Conservation (phyloP, 805 yeast genomes). For the Schwanniomyces sp. region DNA sequence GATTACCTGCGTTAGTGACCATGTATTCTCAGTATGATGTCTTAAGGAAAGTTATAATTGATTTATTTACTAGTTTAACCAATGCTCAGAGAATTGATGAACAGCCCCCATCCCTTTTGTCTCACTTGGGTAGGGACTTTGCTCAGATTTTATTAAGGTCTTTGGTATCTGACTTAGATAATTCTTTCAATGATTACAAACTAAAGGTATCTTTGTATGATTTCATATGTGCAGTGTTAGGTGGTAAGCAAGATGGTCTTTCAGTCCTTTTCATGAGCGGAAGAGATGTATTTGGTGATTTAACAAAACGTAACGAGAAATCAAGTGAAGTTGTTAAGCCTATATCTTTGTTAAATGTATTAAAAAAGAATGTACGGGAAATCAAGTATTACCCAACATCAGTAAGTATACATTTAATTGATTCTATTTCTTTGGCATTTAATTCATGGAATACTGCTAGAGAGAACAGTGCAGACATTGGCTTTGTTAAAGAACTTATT, state of each 20-base stretch:
- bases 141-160: conserved; percentile 61
- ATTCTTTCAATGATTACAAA: conserved; percentile 51
- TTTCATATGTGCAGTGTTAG: conserved; percentile 66
- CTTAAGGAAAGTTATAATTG: conserved; percentile 52
- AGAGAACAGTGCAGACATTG: conserved; percentile 48
- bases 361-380: conserved; percentile 55
- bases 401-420: conserved; percentile 66
- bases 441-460: conserved; percentile 75
- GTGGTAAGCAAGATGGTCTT: conserved; percentile 76
- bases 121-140: conserved; percentile 71
- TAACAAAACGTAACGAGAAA: conserved; percentile 17
- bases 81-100: conserved; percentile 55
- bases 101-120: conserved; percentile 72
- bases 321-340: conserved; percentile 15
- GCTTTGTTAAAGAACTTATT: conserved; percentile 46
- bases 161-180: conserved; percentile 59
- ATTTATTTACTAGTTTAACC: conserved; percentile 57
- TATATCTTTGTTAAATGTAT: conserved; percentile 50
- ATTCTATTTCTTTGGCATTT: conserved; percentile 71
- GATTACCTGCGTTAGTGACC: conserved; percentile 55
- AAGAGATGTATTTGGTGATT: conserved; percentile 44
- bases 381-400: conserved; percentile 57
- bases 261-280: conserved; percentile 69
- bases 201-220: conserved; percentile 57
- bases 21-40: conserved; percentile 51